phyloP scores from a whole-genome alignment of 805 yeast genomes.

The Zygosaccharomyces rouxii region DNA sequence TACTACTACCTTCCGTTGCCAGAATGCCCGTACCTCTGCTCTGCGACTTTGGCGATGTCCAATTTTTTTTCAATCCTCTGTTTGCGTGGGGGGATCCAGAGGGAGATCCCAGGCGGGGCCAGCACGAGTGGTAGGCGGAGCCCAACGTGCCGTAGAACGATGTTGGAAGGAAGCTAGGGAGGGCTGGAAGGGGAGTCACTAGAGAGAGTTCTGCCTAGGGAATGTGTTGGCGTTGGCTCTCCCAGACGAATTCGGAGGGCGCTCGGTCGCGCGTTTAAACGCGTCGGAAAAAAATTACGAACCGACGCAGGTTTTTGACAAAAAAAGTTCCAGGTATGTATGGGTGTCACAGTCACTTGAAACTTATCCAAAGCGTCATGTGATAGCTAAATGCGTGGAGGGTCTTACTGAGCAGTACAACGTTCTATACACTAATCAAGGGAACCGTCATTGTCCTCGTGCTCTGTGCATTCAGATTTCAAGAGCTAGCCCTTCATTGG shows the following conservation, averaged over 20 bases:
- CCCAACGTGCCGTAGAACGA: not conserved
- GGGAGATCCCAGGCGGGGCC: not conserved
- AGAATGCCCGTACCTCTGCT: conserved; percentile 3
- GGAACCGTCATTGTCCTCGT: too few species aligned
- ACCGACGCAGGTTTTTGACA: not conserved
- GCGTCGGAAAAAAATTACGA: not conserved
- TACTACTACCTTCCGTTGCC: conserved; percentile 2
- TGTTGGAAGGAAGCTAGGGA: not conserved
- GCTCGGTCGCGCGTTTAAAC: not conserved
- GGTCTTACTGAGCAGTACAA: too few species aligned
- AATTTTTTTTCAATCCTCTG: conserved; percentile 2
- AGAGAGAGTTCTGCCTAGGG: not conserved
- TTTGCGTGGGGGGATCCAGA: conserved; percentile 2
- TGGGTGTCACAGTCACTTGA: not conserved
- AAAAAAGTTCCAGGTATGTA: not conserved
- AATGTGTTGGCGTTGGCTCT: not conserved
- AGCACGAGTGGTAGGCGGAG: not conserved
- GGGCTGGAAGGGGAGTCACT: not conserved
- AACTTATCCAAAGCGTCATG: not conserved
- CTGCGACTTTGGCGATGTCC: conserved; percentile 2
- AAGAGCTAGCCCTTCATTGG: too few species aligned
- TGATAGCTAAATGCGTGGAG: too few species aligned
- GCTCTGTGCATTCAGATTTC: too few species aligned
- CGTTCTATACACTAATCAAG: too few species aligned
- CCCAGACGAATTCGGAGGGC: not conserved